Evolutionary conservation across 2,329 filamentous ascomycete genomes (phyloP).

Genomic region (Kalaharituber pfeilii): DNA sequence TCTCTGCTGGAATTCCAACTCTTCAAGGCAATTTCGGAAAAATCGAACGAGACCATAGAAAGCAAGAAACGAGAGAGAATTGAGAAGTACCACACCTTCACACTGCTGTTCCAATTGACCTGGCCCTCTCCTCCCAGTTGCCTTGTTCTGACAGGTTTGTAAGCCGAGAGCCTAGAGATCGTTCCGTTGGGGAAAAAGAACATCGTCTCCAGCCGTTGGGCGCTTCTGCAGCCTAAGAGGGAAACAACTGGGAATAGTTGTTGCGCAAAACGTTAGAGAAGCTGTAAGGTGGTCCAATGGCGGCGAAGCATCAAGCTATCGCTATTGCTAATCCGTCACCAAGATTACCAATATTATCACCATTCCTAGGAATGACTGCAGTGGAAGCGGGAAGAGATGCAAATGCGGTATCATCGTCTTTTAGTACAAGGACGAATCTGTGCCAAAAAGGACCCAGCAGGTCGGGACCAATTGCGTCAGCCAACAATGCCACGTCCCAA

Average conservation of each 20-base stretch:
- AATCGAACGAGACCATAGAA: too few relatives aligned
- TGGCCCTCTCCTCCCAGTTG: too few relatives aligned
- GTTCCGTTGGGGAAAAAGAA: neutral
- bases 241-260: neutral
- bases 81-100: too few relatives aligned
- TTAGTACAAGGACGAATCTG: neutral
- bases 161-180: neutral
- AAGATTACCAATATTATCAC: neutral
- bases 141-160: neutral
- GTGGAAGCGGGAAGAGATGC: neutral
- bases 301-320: neutral
- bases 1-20: neutral
- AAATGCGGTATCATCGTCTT: neutral
- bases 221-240: neutral
- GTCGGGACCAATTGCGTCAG: too few relatives aligned
- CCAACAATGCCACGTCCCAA: too few relatives aligned
- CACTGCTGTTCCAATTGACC: too few relatives aligned
- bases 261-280: too few relatives aligned
- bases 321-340: neutral
- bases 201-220: neutral
- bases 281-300: neutral
- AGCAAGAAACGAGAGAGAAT: too few relatives aligned
- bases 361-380: too few relatives aligned
- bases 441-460: too few relatives aligned
- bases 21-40: neutral